These are phyloP conservation scores for Graphilbum sp. DNA, from an alignment of 2,329 filamentous ascomycete genomes.

Conservation along the genomic window DNA sequence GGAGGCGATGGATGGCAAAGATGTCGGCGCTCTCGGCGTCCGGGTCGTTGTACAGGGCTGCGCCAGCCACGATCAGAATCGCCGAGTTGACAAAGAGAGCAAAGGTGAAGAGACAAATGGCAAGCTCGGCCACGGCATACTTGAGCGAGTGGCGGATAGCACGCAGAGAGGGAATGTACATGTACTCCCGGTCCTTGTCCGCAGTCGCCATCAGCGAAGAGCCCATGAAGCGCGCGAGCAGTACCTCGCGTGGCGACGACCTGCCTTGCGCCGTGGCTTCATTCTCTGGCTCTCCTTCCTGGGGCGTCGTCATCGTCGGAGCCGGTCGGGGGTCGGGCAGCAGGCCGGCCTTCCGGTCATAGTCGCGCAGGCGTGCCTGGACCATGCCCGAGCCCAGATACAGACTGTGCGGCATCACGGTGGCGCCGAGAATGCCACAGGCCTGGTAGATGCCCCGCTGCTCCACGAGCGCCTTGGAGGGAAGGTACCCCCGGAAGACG, in stretches of 20 bases:
- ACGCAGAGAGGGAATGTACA: slow-evolving; percentile 53
- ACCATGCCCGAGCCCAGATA: slow-evolving; percentile 56
- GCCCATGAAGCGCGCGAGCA: not conserved
- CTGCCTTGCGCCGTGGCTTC: no score
- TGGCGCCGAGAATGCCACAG: slow-evolving; percentile 63
- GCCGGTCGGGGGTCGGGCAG: slow-evolving; percentile 13
- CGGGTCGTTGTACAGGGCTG: slow-evolving; percentile 49
- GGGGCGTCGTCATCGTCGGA: slow-evolving; percentile 4
- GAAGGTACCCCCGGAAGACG: slow-evolving; percentile 49
- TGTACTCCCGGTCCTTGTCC: slow-evolving; percentile 23
- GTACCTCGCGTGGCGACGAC: no score
- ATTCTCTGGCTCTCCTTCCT: no score
- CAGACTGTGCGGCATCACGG: slow-evolving; percentile 55
- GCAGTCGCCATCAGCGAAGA: not conserved
- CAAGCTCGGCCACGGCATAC: slow-evolving; percentile 55
- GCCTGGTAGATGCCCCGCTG: slow-evolving; percentile 47
- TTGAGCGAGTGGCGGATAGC: slow-evolving; percentile 62
- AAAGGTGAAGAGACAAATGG: slow-evolving; percentile 62
- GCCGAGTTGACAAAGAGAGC: slow-evolving; percentile 72
- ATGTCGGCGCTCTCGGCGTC: slow-evolving; percentile 56
- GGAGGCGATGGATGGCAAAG: slow-evolving; percentile 64
- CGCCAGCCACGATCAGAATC: slow-evolving; percentile 68
- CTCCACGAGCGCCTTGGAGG: slow-evolving; percentile 40
- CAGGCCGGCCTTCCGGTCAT: slow-evolving; percentile 41
- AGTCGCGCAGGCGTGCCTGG: slow-evolving; percentile 48